phyloP scores from a whole-genome alignment of 805 yeast species.

The Spathaspora sp. region DNA sequence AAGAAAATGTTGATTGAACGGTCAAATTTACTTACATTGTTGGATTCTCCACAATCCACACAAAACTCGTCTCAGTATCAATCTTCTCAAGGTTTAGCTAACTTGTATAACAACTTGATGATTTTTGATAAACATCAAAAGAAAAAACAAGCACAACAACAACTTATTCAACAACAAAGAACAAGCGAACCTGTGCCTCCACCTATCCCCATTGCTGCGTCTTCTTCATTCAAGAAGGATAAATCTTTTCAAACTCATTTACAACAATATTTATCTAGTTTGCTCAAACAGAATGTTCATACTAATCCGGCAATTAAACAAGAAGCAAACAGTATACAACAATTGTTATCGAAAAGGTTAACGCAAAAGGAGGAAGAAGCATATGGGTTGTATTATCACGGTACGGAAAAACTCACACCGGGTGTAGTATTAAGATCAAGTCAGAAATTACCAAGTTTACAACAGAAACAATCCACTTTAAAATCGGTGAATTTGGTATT shows the following conservation, averaged over 20 bases:
- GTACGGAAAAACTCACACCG: slow-evolving; percentile 60
- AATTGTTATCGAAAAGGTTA: slow-evolving; percentile 50
- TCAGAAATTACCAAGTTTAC: slow-evolving; percentile 40
- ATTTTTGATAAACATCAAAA: slow-evolving; percentile 59
- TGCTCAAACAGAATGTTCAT: slow-evolving; percentile 31
- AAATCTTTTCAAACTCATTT: slow-evolving; percentile 42
- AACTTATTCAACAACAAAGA: slow-evolving; percentile 11
- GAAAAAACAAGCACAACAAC: slow-evolving; percentile 46
- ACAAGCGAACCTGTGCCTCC: slow-evolving; percentile 52
- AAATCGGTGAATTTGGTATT: slow-evolving; percentile 69
- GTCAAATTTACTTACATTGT: slow-evolving; percentile 65
- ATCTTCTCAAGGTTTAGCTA: slow-evolving; percentile 86
- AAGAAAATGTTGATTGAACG: slow-evolving; percentile 84
- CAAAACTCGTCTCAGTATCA: slow-evolving; percentile 72
- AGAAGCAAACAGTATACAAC: slow-evolving; percentile 38
- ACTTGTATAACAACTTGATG: slow-evolving; percentile 76
- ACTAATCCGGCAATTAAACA: slow-evolving; percentile 21
- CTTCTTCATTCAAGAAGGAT: slow-evolving; percentile 44
- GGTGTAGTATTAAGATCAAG: slow-evolving; percentile 84
- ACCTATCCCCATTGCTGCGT: slow-evolving; percentile 53
- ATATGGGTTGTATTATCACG: slow-evolving; percentile 78
- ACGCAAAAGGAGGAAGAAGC: slow-evolving; percentile 78
- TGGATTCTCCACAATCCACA: slow-evolving; percentile 83
- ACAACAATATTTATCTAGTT: slow-evolving; percentile 38
- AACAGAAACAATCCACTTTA: slow-evolving; percentile 64